Evolutionary conservation across 176 grass and related monocot genomes (phyloP).

Genomic region (Aegilops tauschii): DNA sequence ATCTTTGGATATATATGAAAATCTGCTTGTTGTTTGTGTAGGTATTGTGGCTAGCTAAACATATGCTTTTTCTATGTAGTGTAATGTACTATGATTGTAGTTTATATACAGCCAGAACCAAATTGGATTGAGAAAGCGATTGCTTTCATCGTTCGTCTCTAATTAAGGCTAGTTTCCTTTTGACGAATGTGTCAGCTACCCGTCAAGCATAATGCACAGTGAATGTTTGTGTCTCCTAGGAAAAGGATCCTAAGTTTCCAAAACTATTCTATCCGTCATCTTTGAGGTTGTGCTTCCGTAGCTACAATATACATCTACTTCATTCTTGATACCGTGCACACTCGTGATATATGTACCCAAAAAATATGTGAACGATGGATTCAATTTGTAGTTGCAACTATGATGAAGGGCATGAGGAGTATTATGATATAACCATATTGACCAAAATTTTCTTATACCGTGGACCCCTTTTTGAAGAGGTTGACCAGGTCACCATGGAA

Average conservation of each 20-base stretch:
- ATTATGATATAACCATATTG: neutral
- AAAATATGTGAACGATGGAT: neutral
- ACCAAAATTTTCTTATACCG: neutral
- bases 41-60: neutral
- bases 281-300: neutral
- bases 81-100: neutral
- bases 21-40: neutral
- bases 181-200: slow-evolving; percentile 10
- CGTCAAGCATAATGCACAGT: neutral
- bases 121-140: neutral
- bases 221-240: neutral
- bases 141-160: neutral
- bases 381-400: neutral
- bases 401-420: neutral
- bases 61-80: neutral
- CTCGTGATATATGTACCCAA: neutral
- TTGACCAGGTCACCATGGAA: neutral
- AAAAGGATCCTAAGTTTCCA: neutral
- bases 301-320: neutral
- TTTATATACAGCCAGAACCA: slow-evolving; percentile 10
- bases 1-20: neutral
- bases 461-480: neutral
- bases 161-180: slow-evolving; percentile 2
- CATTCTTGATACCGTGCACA: neutral
- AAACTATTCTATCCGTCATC: neutral